phyloP scores from a whole-genome alignment of 805 yeast species.

The Yamadazyma sp. region DNA sequence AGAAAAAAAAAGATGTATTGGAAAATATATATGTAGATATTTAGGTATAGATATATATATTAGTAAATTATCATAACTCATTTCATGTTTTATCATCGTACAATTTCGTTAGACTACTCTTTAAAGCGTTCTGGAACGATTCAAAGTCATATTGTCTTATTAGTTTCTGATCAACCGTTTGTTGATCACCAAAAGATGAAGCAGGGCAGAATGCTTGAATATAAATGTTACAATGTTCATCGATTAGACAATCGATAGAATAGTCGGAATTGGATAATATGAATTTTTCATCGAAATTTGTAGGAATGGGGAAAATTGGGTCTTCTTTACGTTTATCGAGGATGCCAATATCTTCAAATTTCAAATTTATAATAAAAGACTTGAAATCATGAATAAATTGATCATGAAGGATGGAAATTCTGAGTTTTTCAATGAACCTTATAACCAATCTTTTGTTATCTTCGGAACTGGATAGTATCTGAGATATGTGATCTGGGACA shows the following conservation, averaged over 20 bases:
- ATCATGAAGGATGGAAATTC: neutral
- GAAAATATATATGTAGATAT: neutral
- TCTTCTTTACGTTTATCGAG: neutral
- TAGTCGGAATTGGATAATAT: constrained; percentile 3
- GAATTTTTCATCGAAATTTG: neutral
- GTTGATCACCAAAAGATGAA: no score
- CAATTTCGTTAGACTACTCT: no score
- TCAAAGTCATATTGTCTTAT: no score
- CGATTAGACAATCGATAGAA: constrained; percentile 1
- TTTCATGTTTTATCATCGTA: no score
- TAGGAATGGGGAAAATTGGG: constrained; percentile 1
- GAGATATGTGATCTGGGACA: constrained; percentile 5
- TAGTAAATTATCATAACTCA: no score
- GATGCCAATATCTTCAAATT: neutral
- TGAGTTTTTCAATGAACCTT: constrained; percentile 1
- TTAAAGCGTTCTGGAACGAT: no score
- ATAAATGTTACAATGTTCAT: neutral
- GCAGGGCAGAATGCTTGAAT: no score
- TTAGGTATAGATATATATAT: no score
- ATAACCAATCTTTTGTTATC: neutral
- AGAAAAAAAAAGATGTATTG: neutral
- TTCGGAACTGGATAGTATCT: neutral
- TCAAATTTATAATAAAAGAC: constrained; percentile 2
- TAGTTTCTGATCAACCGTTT: no score
- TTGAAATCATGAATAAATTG: constrained; percentile 5